phyloP scores from a whole-genome alignment of 805 yeast species.

The Candida ficus region DNA sequence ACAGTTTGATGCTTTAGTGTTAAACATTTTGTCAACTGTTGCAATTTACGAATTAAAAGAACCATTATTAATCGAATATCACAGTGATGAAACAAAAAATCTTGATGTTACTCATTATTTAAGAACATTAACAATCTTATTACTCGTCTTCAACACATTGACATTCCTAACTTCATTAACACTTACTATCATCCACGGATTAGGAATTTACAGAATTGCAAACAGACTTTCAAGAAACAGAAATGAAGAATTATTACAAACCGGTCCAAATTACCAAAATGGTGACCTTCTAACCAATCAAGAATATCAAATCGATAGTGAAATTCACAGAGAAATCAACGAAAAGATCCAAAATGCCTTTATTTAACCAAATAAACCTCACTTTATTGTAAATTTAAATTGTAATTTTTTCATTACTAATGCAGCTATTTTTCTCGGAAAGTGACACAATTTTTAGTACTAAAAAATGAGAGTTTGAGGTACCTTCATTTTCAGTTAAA shows the following conservation, averaged over 20 bases:
- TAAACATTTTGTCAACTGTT: background rate
- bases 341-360: no score
- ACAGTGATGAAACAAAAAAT: background rate
- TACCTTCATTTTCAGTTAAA: no score
- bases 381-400: no score
- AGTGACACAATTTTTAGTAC: no score
- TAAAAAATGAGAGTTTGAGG: no score
- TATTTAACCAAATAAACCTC: no score
- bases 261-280: background rate
- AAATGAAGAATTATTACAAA: background rate
- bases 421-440: no score
- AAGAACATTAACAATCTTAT: background rate
- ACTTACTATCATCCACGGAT: constrained; percentile 1
- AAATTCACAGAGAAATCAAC: no score
- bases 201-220: constrained; percentile 5
- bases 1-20: background rate
- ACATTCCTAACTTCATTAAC: background rate
- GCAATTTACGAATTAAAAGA: background rate
- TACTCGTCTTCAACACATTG: background rate
- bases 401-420: no score
- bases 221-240: background rate
- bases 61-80: background rate
- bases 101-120: background rate
- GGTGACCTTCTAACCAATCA: background rate
- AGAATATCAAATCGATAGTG: no score